A percentile compares a stretch with the other conserved stretches of the same genome.
Evolutionary conservation across 495 filamentous ascomycete species (phyloP).

Genomic region (Clohesyomyces aquaticus): DNA sequence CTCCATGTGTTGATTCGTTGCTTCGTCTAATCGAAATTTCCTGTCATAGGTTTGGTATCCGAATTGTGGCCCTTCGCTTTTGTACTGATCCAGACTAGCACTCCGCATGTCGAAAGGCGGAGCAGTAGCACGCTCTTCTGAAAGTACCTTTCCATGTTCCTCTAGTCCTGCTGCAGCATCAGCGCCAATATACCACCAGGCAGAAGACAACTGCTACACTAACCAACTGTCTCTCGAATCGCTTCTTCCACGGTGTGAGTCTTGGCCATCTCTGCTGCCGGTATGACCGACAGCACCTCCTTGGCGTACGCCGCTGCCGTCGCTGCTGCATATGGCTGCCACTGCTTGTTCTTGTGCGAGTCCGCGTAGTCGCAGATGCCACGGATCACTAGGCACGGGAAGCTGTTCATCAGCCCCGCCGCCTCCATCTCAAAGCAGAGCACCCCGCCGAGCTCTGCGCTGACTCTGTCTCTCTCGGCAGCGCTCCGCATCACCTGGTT

Average conservation of each 20-base stretch:
- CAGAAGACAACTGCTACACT: conserved; percentile 19
- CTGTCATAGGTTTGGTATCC: no score
- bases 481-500: conserved; percentile 46
- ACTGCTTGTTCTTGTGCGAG: conserved; percentile 35
- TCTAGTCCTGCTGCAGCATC: conserved; percentile 4
- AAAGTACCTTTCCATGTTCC: no score
- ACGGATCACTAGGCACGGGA: conserved; percentile 36
- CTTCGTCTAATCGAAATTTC: no score
- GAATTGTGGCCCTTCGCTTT: no score
- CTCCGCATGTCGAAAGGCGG: no score
- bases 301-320: conserved; percentile 35
- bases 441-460: conserved; percentile 23
- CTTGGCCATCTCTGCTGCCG: conserved; percentile 14
- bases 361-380: conserved; percentile 39
- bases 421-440: conserved; percentile 32
- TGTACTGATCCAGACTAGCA: no score
- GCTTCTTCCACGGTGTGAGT: conserved; percentile 16
- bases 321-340: conserved; percentile 35
- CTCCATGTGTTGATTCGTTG: no score
- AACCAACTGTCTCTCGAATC: conserved; percentile 10
- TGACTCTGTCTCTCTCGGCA: conserved; percentile 26
- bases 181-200: conserved; percentile 3
- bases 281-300: conserved; percentile 26
- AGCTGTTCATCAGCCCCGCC: conserved; percentile 29
- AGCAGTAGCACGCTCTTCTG: no score